Evolutionary conservation across 371 early-diverging fungal genomes (phyloP), one percentile per base, ranked within the genome.

Genomic region (Capillidium heterosporum): DNA sequence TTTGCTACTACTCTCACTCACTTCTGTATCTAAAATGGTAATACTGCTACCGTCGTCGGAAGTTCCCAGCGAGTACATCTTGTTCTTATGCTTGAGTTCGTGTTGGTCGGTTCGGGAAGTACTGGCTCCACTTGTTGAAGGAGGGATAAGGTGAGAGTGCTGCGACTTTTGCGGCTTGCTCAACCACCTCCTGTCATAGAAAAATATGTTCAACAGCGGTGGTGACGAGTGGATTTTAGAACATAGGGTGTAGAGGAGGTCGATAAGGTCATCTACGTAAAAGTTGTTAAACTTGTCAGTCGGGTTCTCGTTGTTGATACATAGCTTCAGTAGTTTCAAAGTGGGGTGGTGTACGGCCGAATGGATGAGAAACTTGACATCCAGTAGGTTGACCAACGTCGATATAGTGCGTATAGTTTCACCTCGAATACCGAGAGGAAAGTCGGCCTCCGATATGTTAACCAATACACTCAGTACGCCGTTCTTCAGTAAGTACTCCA

Each of bases 201-300:
- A 92, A 57, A 95, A 95, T 48, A 95, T 85, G 62, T 85, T 78
- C 41, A 93, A 72, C 47, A 94, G 71, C 50, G 80, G 84, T 0
- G 89, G 91, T 60, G 78, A 85, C 28, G 88, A 90, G 50, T 89
- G 85, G 49, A 95, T 89, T 68, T 92, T 92, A 49, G 82, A 80
- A 59, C 89, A 85, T 26, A 95, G 77, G 52, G 82, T 82, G 60
- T 89, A 91, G 73, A 88, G 82, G 31, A 91, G 67, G 59, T 90
- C 91, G 26, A 91, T 82, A 60, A 95, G 71, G 26, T 84, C 87
- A 43, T 85, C 85, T 44, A 85, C 82, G 59, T 89, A 88, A 28
- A 70, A 60, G 10, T 56, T 40, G 24, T 56, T 42, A 17, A 49
- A 49, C 42, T 42, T 42, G 23, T 41, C 56, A 2, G 24, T 32